Conservation (phyloP, 2,329 filamentous ascomycete species). For the Macrophomina pseudophaseolina region DNA sequence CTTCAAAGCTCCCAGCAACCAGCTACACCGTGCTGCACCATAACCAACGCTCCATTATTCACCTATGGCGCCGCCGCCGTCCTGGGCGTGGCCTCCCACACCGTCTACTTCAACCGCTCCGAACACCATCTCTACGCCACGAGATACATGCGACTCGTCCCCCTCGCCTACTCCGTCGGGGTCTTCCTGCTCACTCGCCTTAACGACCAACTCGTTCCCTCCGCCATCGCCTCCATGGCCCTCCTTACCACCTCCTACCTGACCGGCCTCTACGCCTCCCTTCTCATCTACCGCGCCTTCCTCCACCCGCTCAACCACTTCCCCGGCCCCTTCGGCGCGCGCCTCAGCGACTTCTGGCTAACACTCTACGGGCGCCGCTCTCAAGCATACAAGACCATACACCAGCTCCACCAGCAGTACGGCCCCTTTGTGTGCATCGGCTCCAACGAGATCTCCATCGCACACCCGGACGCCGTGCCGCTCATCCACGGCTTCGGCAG, state of each 20-base stretch:
- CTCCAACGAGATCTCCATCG: constrained; percentile 35
- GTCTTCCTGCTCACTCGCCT: background rate
- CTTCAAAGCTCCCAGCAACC: background rate
- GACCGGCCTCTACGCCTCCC: constrained; percentile 37
- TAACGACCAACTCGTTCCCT: no score
- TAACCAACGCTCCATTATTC: background rate
- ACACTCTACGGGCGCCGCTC: background rate
- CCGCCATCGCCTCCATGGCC: background rate
- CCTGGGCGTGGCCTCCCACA: background rate
- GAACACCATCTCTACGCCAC: constrained; percentile 24
- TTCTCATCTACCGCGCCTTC: constrained; percentile 46
- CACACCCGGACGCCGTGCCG: constrained; percentile 33
- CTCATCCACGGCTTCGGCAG: constrained; percentile 38
- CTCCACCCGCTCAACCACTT: constrained; percentile 45
- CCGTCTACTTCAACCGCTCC: constrained; percentile 18
- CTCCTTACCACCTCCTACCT: background rate
- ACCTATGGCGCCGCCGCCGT: constrained; percentile 10
- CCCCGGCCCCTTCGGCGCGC: constrained; percentile 19
- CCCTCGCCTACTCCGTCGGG: background rate
- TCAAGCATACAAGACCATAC: constrained; percentile 20
- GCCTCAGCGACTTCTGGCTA: constrained; percentile 14
- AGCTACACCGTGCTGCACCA: background rate
- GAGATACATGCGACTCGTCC: constrained; percentile 10
- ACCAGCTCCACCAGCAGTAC: constrained; percentile 8
- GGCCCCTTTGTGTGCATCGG: constrained; percentile 26